Evolutionary conservation across 495 filamentous ascomycete species (phyloP), one percentile per base, ranked within the genome.

Genomic region (Sporormia fimetaria): DNA sequence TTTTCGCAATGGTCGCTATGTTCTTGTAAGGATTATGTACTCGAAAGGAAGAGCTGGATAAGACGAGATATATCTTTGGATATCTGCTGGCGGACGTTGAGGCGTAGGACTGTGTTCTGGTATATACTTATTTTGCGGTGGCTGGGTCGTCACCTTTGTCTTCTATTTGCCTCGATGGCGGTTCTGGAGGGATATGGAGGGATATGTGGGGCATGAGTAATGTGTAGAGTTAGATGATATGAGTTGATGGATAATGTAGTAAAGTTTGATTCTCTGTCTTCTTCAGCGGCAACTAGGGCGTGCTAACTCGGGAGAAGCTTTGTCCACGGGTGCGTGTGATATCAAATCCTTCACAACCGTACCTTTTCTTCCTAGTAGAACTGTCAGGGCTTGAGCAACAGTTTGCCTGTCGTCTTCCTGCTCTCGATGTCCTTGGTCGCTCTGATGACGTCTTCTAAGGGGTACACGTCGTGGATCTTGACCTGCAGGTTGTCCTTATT

Each of bases 401-500:
- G 14, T 18, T 34, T 34, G 7, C 35, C 21, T 24, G 21, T 30
- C 21, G 20, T 30, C 18, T 31, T 40, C 9, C 37, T 40, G 4
- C 25, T 15, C 7, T 30, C 26, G 10, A 20, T 31, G 10, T 20
- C 21, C 27, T 27, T 11, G 25, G 17, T 36, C 27, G 20, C 32
- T n/a, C n/a, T n/a, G n/a, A 9, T 37, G 21, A 37, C 21, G 15
- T 16, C 21, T 22, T 22, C 32, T 34, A n/a, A n/a, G n/a, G 79
- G 74, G 59, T 96, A 98, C 1, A 74, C 62, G 47, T 93, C 70
- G 56, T 95, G 84, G 16, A 96, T 73, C 49, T 70, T 70, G 15
- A 81, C 69, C 48, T 83, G 77, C 24, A 94, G 60, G 50, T 82
- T 72, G 21, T 76, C 77, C 29, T 73, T 69, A 38, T 61, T 55